Base-by-base conservation (phyloP, 2,329 filamentous ascomycete genomes). In the Ramichloridium luteum region DNA sequence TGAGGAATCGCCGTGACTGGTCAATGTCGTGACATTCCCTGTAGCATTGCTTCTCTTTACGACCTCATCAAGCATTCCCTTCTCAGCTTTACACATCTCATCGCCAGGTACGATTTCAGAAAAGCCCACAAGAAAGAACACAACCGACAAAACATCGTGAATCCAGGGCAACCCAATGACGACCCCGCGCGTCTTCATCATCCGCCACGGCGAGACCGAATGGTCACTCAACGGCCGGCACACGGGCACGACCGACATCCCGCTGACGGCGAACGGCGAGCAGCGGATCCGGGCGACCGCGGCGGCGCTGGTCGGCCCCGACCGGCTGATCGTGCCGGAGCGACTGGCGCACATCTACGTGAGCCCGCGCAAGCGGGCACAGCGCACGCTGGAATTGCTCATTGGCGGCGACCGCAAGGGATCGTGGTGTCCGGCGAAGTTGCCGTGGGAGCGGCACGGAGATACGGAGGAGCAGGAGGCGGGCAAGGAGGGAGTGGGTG, bases 161-260 rank as follows among this genome's bases (percentile, higher is more conserved):
- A n/a, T n/a, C n/a, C n/a, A n/a, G n/a, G n/a, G n/a, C n/a, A n/a
- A 18, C 25, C 32, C 15, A 15, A 50, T 52, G 60, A 59, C 60
- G 9, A 61, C 61, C 14, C 63, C 64, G 4, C 55, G 64, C 30
- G 61, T 67, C 51, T 67, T 67, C 56, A 62, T 67, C 40, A 57
- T 67, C 47, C 82, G 86, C 47, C 86, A 94, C 11, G 88, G 88
- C 60, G 88, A 94, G 64, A 96, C 88, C 4, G 84, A 93, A 64
- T 96, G 88, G 88, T 93, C 85, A 1, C 74, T 93, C 31, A 80
- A 80, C 48, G 88, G 54, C 34, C 42, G 74, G 23, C 84, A 94
- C 59, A 96, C 88, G 1, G 81, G 86, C 31, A 67, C 64, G 15
- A 80, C 79, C 15, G 86, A 96, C 51, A 80, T 96, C 4, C 79